Evolutionary conservation across 169 alveolate genomes (phyloP).

Genomic region (Plasmodium berghei): DNA sequence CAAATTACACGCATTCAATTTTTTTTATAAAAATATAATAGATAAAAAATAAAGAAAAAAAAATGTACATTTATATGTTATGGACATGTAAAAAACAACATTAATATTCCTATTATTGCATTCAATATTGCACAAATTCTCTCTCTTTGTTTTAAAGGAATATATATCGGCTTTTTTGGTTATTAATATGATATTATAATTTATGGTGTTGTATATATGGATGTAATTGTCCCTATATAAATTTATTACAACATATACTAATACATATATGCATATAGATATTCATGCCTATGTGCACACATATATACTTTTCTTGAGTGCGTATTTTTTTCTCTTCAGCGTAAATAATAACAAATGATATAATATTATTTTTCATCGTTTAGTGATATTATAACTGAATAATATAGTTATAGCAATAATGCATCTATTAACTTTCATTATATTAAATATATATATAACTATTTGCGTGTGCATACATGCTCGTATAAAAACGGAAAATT

Average conservation of each 20-base stretch:
- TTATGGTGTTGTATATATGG: background rate
- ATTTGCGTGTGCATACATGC: conserved; percentile 38
- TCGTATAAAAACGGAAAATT: conserved; percentile 9
- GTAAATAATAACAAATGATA: background rate
- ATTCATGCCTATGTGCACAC: background rate
- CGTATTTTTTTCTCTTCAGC: background rate
- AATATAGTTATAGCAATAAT: background rate
- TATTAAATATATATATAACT: conserved; percentile 8
- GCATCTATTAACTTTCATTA: conserved; percentile 14
- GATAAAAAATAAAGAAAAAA: no score
- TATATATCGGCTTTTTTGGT: background rate
- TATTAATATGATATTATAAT: background rate
- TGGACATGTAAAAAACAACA: no score
- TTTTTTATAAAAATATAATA: no score
- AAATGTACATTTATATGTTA: no score
- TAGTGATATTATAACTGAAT: background rate
- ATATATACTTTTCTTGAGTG: background rate
- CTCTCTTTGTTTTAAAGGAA: no score
- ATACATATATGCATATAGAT: background rate
- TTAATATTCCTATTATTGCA: no score
- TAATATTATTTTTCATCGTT: background rate
- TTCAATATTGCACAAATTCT: no score
- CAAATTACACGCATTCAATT: no score
- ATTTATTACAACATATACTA: no score
- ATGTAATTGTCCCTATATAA: background rate